A percentile compares a stretch with the other conserved stretches of the same genome.
These are phyloP conservation scores for Guadua angustifolia DNA, from an alignment of 176 grass and related monocot genomes.

Conservation along the genomic window DNA sequence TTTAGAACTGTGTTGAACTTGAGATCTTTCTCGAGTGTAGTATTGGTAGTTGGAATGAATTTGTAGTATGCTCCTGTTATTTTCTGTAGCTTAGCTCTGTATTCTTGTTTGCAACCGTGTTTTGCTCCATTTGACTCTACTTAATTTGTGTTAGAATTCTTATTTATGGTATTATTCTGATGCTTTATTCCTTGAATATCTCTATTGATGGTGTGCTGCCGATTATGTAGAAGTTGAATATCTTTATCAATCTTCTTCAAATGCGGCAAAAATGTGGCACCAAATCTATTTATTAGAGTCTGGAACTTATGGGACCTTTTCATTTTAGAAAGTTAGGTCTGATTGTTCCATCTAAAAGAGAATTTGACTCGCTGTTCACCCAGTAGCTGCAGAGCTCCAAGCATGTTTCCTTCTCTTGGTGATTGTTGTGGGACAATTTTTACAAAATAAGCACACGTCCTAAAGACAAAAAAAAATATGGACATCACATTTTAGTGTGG, in stretches of 20 bases:
- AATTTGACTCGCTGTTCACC: background rate
- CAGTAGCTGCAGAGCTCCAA: background rate
- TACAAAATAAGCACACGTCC: background rate
- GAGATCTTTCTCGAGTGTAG: background rate
- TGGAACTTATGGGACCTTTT: background rate
- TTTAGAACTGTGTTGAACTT: conserved; percentile 5
- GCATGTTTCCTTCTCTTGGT: background rate
- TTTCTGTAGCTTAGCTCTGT: background rate
- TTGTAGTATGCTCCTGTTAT: background rate
- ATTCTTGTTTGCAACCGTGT: background rate
- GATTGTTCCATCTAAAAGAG: background rate
- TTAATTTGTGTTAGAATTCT: background rate
- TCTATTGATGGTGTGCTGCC: background rate
- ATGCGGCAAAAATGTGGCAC: no score
- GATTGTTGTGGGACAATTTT: background rate
- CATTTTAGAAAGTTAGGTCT: background rate
- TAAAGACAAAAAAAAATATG: background rate
- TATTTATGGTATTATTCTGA: background rate
- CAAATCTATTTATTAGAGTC: no score
- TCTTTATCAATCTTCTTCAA: no score
- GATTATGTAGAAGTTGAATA: background rate
- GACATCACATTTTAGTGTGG: background rate
- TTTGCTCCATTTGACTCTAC: background rate
- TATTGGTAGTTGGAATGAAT: conserved; percentile 9
- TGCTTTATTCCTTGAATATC: background rate